A percentile compares a stretch with the other conserved stretches of the same genome.
Conservation (phyloP, 768 basidiomycete species). For the Collybia nuda region DNA sequence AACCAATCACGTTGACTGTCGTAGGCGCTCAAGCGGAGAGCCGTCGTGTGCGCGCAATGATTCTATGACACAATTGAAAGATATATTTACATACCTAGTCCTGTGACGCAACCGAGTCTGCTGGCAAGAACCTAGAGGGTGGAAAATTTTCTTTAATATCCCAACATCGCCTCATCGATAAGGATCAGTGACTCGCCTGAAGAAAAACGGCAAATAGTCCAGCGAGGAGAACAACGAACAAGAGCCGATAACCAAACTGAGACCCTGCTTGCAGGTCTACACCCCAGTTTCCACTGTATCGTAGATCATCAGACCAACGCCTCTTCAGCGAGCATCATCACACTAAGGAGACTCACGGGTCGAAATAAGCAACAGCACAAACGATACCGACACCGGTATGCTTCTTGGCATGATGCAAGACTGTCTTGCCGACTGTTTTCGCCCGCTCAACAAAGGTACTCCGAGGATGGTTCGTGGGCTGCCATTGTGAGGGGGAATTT, state of each 20-base stretch:
- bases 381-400: slow-evolving; percentile 86
- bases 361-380: slow-evolving; percentile 87
- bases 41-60: too few relatives aligned
- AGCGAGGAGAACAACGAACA: slow-evolving; percentile 83
- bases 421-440: slow-evolving; percentile 25
- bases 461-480: background rate
- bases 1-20: too few relatives aligned
- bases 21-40: too few relatives aligned
- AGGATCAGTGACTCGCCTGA: slow-evolving; percentile 49
- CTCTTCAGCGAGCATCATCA: background rate
- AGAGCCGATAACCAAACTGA: slow-evolving; percentile 78
- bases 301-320: background rate
- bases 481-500: background rate
- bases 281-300: slow-evolving; percentile 78
- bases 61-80: too few relatives aligned
- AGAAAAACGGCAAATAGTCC: slow-evolving; percentile 82
- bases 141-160: background rate
- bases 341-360: slow-evolving; percentile 71
- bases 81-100: slow-evolving; percentile 52
- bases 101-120: slow-evolving; percentile 80
- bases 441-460: slow-evolving; percentile 19
- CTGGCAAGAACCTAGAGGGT: slow-evolving; percentile 65
- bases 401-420: slow-evolving; percentile 53
- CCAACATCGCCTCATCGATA: slow-evolving; percentile 2
- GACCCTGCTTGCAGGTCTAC: slow-evolving; percentile 89